A percentile compares a stretch with the other conserved stretches of the same genome.
These are phyloP conservation scores for Myrmaecium sp. DNA, from an alignment of 2,329 filamentous ascomycete genomes.

Conservation along the genomic window DNA sequence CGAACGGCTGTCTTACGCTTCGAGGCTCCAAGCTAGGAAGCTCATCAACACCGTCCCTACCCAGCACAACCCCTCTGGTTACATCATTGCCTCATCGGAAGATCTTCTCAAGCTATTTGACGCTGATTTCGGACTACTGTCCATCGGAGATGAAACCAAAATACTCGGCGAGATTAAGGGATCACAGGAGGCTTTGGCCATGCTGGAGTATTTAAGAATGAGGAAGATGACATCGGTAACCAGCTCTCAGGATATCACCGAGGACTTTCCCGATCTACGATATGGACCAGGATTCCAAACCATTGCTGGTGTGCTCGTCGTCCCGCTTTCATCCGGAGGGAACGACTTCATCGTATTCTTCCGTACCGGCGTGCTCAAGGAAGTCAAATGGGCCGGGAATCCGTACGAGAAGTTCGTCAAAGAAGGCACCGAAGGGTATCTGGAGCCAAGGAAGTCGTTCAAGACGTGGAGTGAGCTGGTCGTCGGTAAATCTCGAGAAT, in stretches of 20 bases:
- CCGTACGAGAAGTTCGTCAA: slow-evolving; percentile 65
- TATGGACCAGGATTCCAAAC: slow-evolving; percentile 65
- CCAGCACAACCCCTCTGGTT: slow-evolving; percentile 67
- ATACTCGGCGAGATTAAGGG: slow-evolving; percentile 59
- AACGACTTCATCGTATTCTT: slow-evolving; percentile 85
- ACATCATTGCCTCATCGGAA: slow-evolving; percentile 79
- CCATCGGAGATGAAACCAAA: slow-evolving; percentile 78
- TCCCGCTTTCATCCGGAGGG: slow-evolving; percentile 60
- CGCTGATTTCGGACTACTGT: slow-evolving; percentile 72
- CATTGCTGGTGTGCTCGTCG: slow-evolving; percentile 64
- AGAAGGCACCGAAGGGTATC: slow-evolving; percentile 52
- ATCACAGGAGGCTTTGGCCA: slow-evolving; percentile 65
- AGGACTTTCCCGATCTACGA: slow-evolving; percentile 65
- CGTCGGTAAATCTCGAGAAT: slow-evolving; percentile 67
- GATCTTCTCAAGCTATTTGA: slow-evolving; percentile 72
- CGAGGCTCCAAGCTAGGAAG: slow-evolving; percentile 68
- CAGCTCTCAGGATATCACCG: slow-evolving; percentile 56
- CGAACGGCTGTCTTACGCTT: slow-evolving; percentile 72
- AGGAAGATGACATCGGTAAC: slow-evolving; percentile 58
- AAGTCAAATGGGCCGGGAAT: slow-evolving; percentile 76
- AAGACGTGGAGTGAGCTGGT: slow-evolving; percentile 68
- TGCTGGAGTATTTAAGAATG: slow-evolving; percentile 72
- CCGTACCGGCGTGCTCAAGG: slow-evolving; percentile 55
- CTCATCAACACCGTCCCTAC: slow-evolving; percentile 74
- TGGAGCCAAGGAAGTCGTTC: slow-evolving; percentile 69